Conservation (phyloP, 768 basidiomycete species). For the Dendrothele bispora region DNA sequence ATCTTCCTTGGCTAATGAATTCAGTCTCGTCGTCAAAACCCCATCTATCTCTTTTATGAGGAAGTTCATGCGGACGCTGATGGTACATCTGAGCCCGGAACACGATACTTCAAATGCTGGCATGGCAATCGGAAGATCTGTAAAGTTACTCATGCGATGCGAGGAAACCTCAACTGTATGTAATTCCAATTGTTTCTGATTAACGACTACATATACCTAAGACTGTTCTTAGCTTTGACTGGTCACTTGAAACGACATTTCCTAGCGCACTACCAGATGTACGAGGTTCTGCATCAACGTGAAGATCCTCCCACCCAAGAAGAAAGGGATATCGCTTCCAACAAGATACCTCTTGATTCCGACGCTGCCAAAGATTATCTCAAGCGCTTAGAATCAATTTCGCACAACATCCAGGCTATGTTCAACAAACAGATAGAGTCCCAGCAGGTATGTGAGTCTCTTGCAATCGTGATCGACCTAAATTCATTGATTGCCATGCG, state of each 20-base stretch:
- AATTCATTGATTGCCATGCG: no score
- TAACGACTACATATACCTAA: no score
- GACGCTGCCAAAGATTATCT: not conserved
- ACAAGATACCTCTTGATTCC: not conserved
- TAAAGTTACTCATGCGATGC: conserved; percentile 18
- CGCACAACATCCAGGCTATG: not conserved
- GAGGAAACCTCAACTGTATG: conserved; percentile 16
- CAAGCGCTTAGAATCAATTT: not conserved
- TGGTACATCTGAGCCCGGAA: not conserved
- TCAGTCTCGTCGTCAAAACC: no score
- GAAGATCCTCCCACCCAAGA: not conserved
- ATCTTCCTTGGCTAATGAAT: no score
- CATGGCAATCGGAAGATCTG: conserved; percentile 18
- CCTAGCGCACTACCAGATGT: not conserved
- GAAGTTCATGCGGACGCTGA: not conserved
- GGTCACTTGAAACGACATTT: not conserved
- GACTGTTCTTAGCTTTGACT: not conserved
- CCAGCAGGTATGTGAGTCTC: no score
- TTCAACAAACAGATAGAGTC: not conserved
- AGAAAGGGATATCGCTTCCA: not conserved
- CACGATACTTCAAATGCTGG: conserved; percentile 20
- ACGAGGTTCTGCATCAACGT: not conserved
- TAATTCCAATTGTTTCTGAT: not conserved
- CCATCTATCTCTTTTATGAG: conserved; percentile 17
- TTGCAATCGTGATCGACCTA: no score